Evolutionary conservation across 345 rosid species (phyloP).

Genomic region (Eucalyptus leucophloia): DNA sequence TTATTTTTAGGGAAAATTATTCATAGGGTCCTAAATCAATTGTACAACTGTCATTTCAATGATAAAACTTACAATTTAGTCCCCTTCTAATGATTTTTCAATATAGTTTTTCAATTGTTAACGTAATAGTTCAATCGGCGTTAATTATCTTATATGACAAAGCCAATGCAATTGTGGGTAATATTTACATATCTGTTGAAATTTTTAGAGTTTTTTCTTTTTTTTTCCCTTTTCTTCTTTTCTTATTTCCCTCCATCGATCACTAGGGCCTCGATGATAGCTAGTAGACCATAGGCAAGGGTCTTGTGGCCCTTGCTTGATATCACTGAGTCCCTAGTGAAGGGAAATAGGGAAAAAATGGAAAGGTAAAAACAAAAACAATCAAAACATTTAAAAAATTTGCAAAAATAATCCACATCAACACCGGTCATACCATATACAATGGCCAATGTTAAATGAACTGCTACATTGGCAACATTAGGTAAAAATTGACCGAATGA

Average conservation of each 20-base stretch:
- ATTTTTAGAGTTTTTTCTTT: rapidly evolving
- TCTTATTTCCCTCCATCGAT: background rate
- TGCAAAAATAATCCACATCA: background rate
- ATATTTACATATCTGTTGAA: background rate
- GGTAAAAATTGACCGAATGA: background rate
- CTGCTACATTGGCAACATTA: background rate
- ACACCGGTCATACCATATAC: background rate
- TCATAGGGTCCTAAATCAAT: background rate
- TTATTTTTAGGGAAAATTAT: background rate
- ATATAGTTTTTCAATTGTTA: background rate
- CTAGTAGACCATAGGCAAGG: background rate
- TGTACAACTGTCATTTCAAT: rapidly evolving
- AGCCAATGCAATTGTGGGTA: rapidly evolving
- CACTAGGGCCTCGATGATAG: rapidly evolving
- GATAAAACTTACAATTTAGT: background rate
- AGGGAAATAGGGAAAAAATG: background rate
- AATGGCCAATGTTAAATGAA: rapidly evolving
- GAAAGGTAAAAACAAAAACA: background rate
- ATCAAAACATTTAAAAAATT: background rate
- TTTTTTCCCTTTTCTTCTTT: background rate
- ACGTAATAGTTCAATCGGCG: rapidly evolving
- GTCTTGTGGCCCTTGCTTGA: background rate
- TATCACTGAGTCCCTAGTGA: background rate
- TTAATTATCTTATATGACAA: background rate
- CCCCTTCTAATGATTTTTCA: background rate